Evolutionary conservation across 495 filamentous ascomycete genomes (phyloP).

Genomic region (Aspergillus nidulans): DNA sequence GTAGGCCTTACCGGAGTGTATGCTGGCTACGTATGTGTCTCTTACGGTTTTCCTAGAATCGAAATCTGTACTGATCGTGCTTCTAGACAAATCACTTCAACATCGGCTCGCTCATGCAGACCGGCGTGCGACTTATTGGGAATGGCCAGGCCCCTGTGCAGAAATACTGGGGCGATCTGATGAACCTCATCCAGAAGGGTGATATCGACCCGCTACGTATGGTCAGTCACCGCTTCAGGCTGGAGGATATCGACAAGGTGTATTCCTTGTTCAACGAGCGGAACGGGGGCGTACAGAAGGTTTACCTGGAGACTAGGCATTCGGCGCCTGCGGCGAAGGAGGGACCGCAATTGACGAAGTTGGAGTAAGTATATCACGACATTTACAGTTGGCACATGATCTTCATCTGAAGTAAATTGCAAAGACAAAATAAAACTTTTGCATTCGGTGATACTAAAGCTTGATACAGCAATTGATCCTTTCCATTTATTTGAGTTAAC

Average conservation of each 20-base stretch:
- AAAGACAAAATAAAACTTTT: no score
- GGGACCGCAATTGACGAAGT: conserved; percentile 46
- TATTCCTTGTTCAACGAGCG: conserved; percentile 69
- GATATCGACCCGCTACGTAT: conserved; percentile 75
- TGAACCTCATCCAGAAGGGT: conserved; percentile 63
- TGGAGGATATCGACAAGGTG: conserved; percentile 70
- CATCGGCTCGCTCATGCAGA: conserved; percentile 82
- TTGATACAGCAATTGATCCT: not conserved
- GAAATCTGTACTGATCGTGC: not conserved
- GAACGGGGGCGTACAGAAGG: conserved; percentile 66
- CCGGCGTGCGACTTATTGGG: conserved; percentile 74
- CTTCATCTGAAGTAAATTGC: not conserved
- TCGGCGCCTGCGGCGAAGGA: conserved; percentile 52
- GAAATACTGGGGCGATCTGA: conserved; percentile 73
- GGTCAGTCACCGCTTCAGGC: conserved; percentile 68
- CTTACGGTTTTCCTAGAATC: not conserved
- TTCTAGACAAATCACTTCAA: conserved; percentile 75
- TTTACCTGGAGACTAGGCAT: conserved; percentile 65
- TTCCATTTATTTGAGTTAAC: no score
- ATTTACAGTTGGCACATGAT: not conserved
- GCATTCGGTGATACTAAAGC: not conserved
- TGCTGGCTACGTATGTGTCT: conserved; percentile 65
- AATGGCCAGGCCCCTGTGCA: conserved; percentile 85
- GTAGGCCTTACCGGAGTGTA: conserved; percentile 79
- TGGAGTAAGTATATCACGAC: not conserved